These are phyloP conservation scores for Mortierella sp. DNA, from an alignment of 371 early-diverging fungal species.

Conservation along the genomic window DNA sequence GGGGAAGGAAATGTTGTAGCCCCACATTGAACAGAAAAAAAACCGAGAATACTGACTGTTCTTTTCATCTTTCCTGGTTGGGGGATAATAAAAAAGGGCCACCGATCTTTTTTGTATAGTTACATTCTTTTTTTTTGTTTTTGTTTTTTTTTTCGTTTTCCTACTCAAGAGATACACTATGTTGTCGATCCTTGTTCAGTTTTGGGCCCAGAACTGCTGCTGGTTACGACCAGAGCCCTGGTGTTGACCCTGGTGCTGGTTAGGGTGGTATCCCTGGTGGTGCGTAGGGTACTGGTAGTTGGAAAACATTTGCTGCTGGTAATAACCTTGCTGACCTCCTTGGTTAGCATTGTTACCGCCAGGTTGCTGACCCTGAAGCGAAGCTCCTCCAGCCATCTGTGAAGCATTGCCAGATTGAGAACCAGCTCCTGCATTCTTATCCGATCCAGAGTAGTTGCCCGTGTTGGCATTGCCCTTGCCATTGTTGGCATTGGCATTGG, in stretches of 20 bases:
- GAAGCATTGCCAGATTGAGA: background rate
- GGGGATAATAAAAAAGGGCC: no score
- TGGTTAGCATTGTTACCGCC: background rate
- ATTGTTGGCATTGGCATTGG: constrained; percentile 1
- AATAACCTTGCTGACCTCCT: background rate
- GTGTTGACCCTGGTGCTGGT: constrained; percentile 41
- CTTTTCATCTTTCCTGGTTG: no score
- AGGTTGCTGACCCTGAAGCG: constrained; percentile 3
- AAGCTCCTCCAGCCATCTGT: constrained; percentile 1
- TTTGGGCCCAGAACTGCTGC: constrained; percentile 51
- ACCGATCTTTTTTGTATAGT: no score
- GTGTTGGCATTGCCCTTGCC: constrained; percentile 17
- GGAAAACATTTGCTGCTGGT: constrained; percentile 7
- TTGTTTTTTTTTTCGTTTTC: background rate
- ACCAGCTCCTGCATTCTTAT: constrained; percentile 15
- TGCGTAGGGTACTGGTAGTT: constrained; percentile 1
- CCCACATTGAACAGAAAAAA: no score
- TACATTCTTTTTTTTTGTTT: no score
- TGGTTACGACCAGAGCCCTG: constrained; percentile 41
- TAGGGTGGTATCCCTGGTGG: constrained; percentile 6
- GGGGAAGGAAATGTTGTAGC: no score
- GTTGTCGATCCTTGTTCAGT: constrained; percentile 12
- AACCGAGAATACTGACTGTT: no score
- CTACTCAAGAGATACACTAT: background rate
- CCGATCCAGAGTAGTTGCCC: constrained; percentile 30